Evolutionary conservation across 202 grass and related monocot species (phyloP).

Genomic region (Schoenoplectus triqueter): DNA sequence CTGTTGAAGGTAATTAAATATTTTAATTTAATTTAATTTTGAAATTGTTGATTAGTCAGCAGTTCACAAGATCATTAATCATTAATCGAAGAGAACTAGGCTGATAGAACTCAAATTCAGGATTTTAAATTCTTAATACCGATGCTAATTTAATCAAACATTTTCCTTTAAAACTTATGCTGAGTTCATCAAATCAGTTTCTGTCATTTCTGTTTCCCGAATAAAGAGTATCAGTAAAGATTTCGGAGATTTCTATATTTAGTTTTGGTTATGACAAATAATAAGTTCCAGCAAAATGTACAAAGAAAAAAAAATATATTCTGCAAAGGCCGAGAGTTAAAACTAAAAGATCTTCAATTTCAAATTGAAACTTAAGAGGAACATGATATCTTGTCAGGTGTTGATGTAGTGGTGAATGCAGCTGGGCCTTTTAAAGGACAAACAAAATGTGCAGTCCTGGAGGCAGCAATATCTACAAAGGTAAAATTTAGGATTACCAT

Average conservation of each 20-base stretch:
- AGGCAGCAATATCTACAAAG: constrained; percentile 80
- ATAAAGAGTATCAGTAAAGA: neutral
- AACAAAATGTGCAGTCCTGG: constrained; percentile 56
- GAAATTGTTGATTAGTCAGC: neutral
- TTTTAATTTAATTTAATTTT: neutral
- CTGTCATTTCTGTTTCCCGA: neutral
- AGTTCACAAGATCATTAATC: neutral
- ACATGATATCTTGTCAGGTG: constrained; percentile 38
- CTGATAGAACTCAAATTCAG: neutral
- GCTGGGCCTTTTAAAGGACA: constrained; percentile 75
- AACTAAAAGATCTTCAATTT: neutral
- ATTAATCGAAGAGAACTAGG: neutral
- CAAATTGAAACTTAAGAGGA: neutral
- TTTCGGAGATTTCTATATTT: neutral
- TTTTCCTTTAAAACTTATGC: neutral
- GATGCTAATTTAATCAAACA: neutral
- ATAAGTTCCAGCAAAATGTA: neutral
- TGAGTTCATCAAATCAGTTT: neutral
- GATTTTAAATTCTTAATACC: neutral
- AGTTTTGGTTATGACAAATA: neutral
- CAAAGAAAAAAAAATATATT: neutral
- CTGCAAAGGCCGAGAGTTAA: neutral
- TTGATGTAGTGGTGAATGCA: constrained; percentile 75
- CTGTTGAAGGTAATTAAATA: constrained; percentile 48
- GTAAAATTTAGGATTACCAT: constrained; percentile 27